Evolutionary conservation across 257 asterid species (phyloP), one percentile per base, ranked within the genome.

Genomic region (Primulina huaijiensis): DNA sequence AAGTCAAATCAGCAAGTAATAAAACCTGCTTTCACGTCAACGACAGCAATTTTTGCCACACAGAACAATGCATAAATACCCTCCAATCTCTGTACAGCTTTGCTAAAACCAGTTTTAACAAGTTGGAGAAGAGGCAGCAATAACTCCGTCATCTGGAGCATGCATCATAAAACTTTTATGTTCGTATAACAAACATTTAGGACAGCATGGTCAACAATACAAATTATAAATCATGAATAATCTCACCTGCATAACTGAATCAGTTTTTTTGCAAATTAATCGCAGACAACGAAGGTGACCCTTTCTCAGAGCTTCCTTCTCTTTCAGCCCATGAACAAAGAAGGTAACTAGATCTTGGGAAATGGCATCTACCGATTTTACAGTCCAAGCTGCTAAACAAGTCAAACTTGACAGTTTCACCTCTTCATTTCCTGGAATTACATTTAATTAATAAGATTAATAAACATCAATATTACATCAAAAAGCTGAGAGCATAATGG

Each of bases 21-120:
- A 67, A 72, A 74, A 94, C 99, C 99, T 86, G 99, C 96, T 91
- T 89, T 91, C 72, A 91, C 93, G 76, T 91, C 99, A 68, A 87
- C 77, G 40, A 88, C 82, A 77, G 95, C 90, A 78, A 94, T 81
- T 82, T 88, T 91, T 71, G 83, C 83, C 81, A 85, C 82, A 60
- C 90, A 91, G 64, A 83, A 72, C 79, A 89, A 89, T 75, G 99
- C 90, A 89, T 87, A 89, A 72, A 94, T 82, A 65, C 97, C 99
- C 76, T 94, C 97, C 90, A 94, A 71, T 53, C 99, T 89, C 75
- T 91, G 99, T 68, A 88, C 95, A 53, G 92, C 87, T 89, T 90
- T 94, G 35, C 92, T 87, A 66, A 87, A 94, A 77, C 99, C 99
- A 78, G 92, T 84, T 85, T 89, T 94, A 82, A 89, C 92, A 62